Evolutionary conservation across 192 early-diverging fungal species (phyloP), one percentile per base, ranked within the genome.

Genomic region (Umbelopsis vinacea): DNA sequence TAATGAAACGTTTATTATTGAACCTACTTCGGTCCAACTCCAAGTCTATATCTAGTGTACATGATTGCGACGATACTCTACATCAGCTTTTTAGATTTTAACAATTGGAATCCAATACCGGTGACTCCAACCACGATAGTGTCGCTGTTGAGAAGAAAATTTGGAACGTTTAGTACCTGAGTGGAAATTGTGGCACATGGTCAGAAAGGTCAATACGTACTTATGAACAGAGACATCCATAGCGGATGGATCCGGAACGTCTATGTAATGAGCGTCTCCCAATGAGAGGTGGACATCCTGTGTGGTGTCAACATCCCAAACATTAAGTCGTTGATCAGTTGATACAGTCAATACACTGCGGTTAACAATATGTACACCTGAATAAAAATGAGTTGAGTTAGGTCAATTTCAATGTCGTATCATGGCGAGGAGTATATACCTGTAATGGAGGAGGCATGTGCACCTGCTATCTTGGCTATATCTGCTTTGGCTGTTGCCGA

Each of bases 371-470:
- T 78, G 66, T 19, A 88, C 71, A 33, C 83, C 86, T 87, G 55
- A 2, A 63, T 29, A 70, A 55, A 14, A 47, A 71, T 35, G 26
- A 22, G 53, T 70, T 48, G 5, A 22, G 50, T 60, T 24, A 43
- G 23, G 15, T 45, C 46, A 46, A 38, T 35, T 26, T 23, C 1
- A 2, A 33, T 6, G 15, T 71, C 4, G 12, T 38, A 40, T 46
- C 14, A 38, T 53, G 24, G 23, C n/a, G 40, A 43, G n/a, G 15
- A 19, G 0, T 6, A 68, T 47, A 47, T 80, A 87, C 88, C 89
- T 79, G 89, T 86, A 38, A 92, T 83, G n/a, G 90, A 83, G 21
- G 92, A 94, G 15, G 89, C 88, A 81, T 94, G 93, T 2, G 88
- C 86, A 52, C 66, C 53, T 0, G 71, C 55, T 38, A 85, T 77